Percentiles rank a stretch among this genome's conserved stretches.
phyloP scores from a whole-genome alignment of 805 yeast species.

The Saturnispora gosingensis region DNA sequence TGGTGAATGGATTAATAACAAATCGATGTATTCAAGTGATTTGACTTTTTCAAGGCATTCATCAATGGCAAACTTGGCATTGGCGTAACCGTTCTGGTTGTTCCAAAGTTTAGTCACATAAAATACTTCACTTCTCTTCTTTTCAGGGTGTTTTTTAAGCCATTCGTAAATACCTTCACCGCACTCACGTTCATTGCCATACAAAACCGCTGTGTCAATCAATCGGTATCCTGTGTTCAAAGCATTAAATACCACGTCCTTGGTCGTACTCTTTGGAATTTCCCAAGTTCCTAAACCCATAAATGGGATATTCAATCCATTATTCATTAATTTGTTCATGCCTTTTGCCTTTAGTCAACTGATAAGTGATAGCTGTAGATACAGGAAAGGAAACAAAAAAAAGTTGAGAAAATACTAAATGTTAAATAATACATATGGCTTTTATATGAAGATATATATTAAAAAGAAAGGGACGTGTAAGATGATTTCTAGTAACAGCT shows the following conservation, averaged over 20 bases:
- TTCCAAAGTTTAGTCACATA: slow-evolving; percentile 75
- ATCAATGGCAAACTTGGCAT: slow-evolving; percentile 50
- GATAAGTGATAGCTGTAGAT: not conserved
- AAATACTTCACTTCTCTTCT: slow-evolving; percentile 42
- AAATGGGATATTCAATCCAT: slow-evolving; percentile 43
- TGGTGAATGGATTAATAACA: slow-evolving; percentile 62
- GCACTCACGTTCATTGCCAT: slow-evolving; percentile 40
- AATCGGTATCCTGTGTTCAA: slow-evolving; percentile 36
- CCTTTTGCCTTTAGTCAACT: not conserved
- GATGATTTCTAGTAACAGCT: not conserved
- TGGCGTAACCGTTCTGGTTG: slow-evolving; percentile 47
- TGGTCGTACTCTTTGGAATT: slow-evolving; percentile 27
- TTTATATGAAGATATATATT: not conserved
- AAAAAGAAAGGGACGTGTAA: not conserved
- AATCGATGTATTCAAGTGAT: slow-evolving; percentile 58
- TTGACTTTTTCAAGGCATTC: slow-evolving; percentile 44
- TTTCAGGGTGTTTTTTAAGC: slow-evolving; percentile 30
- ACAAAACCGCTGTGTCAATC: slow-evolving; percentile 40
- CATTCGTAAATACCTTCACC: slow-evolving; percentile 39
- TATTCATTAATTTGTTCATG: slow-evolving; percentile 29
- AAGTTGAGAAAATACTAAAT: not conserved
- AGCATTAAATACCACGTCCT: slow-evolving; percentile 34
- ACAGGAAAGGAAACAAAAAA: not conserved
- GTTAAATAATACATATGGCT: not conserved
- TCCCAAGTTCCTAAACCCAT: slow-evolving; percentile 45